phyloP scores from a whole-genome alignment of 2,329 filamentous ascomycete species.

The Trichoderma sp. region DNA sequence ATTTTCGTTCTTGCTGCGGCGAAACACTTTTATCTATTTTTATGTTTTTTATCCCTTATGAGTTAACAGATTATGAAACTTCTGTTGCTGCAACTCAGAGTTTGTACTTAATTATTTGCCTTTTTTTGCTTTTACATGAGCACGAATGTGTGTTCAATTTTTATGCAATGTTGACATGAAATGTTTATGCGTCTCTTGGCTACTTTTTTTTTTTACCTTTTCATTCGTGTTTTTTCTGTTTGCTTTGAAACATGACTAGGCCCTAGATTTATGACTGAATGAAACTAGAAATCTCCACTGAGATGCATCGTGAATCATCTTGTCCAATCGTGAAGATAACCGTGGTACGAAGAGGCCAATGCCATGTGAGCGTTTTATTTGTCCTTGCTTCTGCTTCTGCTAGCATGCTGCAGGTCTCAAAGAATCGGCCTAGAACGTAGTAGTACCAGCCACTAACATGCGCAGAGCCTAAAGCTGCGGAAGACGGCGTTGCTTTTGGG shows the following conservation, averaged over 20 bases:
- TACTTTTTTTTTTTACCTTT: background rate
- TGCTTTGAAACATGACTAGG: background rate
- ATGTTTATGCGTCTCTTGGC: background rate
- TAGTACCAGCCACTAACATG: background rate
- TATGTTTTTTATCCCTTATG: constrained; percentile 8
- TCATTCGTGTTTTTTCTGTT: constrained; percentile 13
- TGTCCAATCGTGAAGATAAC: background rate
- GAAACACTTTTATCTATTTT: constrained; percentile 4
- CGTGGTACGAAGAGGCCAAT: background rate
- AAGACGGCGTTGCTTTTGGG: constrained; percentile 1
- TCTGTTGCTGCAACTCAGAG: background rate
- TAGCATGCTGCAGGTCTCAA: constrained; percentile 20
- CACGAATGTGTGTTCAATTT: background rate
- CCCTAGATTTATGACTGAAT: background rate
- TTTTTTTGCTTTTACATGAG: background rate
- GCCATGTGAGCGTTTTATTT: background rate
- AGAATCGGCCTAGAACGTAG: background rate
- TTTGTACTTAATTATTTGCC: constrained; percentile 16
- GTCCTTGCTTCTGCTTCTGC: background rate
- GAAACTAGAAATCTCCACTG: constrained; percentile 23
- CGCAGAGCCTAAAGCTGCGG: background rate
- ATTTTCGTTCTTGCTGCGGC: constrained; percentile 8
- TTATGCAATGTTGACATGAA: background rate
- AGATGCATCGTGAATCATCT: background rate
- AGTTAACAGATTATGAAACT: constrained; percentile 16